phyloP scores from a whole-genome alignment of 805 yeast species.

The Priceomyces carsonii region DNA sequence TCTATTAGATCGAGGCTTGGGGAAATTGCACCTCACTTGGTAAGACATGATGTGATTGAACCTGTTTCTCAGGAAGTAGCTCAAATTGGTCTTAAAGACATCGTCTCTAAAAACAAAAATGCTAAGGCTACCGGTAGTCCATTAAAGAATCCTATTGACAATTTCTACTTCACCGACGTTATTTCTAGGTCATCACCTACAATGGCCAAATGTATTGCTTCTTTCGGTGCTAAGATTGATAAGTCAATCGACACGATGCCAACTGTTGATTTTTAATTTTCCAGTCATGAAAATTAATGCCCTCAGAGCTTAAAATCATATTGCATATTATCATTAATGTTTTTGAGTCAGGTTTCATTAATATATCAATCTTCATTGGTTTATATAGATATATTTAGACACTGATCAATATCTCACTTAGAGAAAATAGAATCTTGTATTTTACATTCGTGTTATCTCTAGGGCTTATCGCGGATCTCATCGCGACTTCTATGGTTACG shows the following conservation, averaged over 20 bases:
- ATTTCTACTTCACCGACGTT: conserved; percentile 87
- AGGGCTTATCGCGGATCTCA: too few relatives aligned
- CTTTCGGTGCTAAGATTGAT: conserved; percentile 67
- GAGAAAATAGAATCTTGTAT: not conserved
- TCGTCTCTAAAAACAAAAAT: conserved; percentile 37
- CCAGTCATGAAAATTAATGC: not conserved
- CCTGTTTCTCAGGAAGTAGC: conserved; percentile 60
- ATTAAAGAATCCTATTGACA: conserved; percentile 70
- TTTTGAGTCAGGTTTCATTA: not conserved
- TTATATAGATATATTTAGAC: conserved; percentile 1
- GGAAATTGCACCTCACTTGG: conserved; percentile 79
- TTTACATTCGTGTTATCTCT: too few relatives aligned
- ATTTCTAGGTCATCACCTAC: conserved; percentile 86
- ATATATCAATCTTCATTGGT: conserved; percentile 1
- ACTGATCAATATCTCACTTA: conserved; percentile 1
- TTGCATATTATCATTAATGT: conserved; percentile 8
- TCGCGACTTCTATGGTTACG: too few relatives aligned
- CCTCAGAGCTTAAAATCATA: conserved; percentile 5
- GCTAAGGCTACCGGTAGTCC: conserved; percentile 43
- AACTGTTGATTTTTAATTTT: conserved; percentile 32
- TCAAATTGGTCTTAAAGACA: conserved; percentile 54
- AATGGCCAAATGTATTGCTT: conserved; percentile 82
- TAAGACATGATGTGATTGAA: conserved; percentile 74
- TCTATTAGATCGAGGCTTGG: conserved; percentile 68
- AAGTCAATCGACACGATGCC: conserved; percentile 53